A percentile compares a stretch with the other conserved stretches of the same genome.
Conservation (phyloP, 2,329 filamentous ascomycete species). For the Microdochium trichocladiopsis region DNA sequence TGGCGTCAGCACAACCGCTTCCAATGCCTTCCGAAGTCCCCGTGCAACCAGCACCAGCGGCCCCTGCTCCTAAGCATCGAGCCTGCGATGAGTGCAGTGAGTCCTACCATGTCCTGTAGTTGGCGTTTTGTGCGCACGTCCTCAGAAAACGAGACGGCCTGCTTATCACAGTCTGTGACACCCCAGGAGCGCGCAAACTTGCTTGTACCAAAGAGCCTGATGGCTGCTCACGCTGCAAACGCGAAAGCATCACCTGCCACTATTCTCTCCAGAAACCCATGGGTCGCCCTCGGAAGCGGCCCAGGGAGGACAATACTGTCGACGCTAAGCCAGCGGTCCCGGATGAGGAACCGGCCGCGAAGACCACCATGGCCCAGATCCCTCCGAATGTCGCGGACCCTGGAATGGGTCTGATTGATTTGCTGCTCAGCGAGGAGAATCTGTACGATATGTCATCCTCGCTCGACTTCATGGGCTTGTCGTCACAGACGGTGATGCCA, state of each 20-base stretch:
- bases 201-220: slow-evolving; percentile 56
- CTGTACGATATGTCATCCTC: slow-evolving; percentile 4
- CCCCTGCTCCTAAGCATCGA: slow-evolving; percentile 40
- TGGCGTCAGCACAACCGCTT: background rate
- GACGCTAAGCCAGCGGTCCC: background rate
- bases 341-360: slow-evolving; percentile 4
- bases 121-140: slow-evolving; percentile 2
- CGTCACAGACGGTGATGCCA: background rate
- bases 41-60: background rate
- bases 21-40: background rate
- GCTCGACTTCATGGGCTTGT: background rate
- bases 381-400: slow-evolving; percentile 17
- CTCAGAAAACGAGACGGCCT: background rate
- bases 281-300: slow-evolving; percentile 57
- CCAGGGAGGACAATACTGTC: slow-evolving; percentile 15
- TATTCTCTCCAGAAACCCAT: slow-evolving; percentile 62
- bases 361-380: slow-evolving; percentile 15
- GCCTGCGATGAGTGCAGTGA: slow-evolving; percentile 64
- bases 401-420: slow-evolving; percentile 17
- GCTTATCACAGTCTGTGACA: background rate
- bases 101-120: slow-evolving; percentile 22
- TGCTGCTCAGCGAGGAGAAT: slow-evolving; percentile 12
- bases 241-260: slow-evolving; percentile 49
- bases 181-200: slow-evolving; percentile 52
- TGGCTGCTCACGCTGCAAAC: slow-evolving; percentile 51